These are phyloP conservation scores for Fusarium sp. DNA, from an alignment of 2,329 filamentous ascomycete genomes.

Conservation along the genomic window DNA sequence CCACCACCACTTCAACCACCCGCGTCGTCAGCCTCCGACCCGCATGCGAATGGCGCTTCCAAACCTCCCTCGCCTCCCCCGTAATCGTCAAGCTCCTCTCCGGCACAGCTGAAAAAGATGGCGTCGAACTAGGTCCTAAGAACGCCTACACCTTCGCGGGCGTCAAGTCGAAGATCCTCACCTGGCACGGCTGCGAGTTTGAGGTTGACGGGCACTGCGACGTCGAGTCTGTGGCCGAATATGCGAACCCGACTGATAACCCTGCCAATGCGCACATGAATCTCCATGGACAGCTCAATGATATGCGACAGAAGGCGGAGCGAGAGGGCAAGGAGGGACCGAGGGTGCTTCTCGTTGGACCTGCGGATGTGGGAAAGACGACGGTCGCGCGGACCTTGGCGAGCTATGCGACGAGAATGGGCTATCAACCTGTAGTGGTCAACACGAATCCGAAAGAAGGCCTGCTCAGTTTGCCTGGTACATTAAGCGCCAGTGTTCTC, in stretches of 20 bases:
- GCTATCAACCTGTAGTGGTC: constrained; percentile 81
- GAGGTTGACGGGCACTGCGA: constrained; percentile 76
- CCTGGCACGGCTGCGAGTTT: constrained; percentile 89
- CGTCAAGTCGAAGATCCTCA: constrained; percentile 87
- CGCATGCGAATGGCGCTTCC: constrained; percentile 83
- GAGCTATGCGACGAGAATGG: constrained; percentile 80
- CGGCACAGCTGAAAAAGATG: constrained; percentile 93
- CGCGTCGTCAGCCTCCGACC: constrained; percentile 67
- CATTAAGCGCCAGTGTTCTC: constrained; percentile 86
- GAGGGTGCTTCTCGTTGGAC: constrained; percentile 85
- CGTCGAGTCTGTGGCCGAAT: constrained; percentile 69
- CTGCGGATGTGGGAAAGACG: constrained; percentile 84
- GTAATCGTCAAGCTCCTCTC: constrained; percentile 72
- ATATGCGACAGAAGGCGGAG: constrained; percentile 72
- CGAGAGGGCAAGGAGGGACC: constrained; percentile 70
- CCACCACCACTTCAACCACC: constrained; percentile 55
- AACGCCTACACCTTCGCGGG: constrained; percentile 85
- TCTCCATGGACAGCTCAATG: constrained; percentile 86
- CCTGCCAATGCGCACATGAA: constrained; percentile 85
- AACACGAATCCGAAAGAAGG: constrained; percentile 88
- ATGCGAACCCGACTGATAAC: constrained; percentile 78
- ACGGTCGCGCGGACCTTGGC: constrained; percentile 81
- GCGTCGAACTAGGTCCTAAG: constrained; percentile 87
- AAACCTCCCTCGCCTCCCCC: constrained; percentile 66
- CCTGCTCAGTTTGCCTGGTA: constrained; percentile 81